phyloP scores from a whole-genome alignment of 768 basidiomycete genomes.

The Phanerodontia chrysosporium region DNA sequence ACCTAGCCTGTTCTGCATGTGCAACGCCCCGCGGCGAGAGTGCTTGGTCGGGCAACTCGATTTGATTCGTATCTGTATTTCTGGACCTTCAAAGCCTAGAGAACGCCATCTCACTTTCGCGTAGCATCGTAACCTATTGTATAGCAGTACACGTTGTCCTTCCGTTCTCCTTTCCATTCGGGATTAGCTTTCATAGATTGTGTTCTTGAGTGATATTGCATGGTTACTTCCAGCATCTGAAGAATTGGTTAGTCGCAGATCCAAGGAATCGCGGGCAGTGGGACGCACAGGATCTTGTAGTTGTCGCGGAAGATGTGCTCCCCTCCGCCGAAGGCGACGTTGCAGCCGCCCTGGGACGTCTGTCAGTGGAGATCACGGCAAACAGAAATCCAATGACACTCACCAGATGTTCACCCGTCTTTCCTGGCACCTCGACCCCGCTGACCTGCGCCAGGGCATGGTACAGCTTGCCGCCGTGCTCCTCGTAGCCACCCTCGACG shows the following conservation, averaged over 20 bases:
- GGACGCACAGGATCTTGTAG: slow-evolving; percentile 42
- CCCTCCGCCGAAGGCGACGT: slow-evolving; percentile 34
- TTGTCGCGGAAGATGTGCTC: slow-evolving; percentile 35
- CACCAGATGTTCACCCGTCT: slow-evolving; percentile 68
- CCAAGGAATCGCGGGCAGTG: background rate
- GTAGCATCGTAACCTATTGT: background rate
- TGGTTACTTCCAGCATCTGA: slow-evolving; percentile 35
- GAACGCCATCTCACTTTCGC: background rate
- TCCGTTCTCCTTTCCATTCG: background rate
- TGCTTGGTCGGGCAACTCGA: slow-evolving; percentile 14
- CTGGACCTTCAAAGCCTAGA: too few relatives aligned
- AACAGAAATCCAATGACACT: slow-evolving; percentile 14
- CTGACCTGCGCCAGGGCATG: slow-evolving; percentile 56
- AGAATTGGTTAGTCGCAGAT: background rate
- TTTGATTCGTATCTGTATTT: background rate
- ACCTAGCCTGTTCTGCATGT: slow-evolving; percentile 55
- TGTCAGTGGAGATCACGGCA: background rate
- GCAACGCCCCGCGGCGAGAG: slow-evolving; percentile 45
- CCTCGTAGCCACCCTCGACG: slow-evolving; percentile 75
- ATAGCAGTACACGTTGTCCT: background rate
- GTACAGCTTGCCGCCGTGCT: slow-evolving; percentile 59
- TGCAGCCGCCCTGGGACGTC: slow-evolving; percentile 34
- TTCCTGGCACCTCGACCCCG: slow-evolving; percentile 64
- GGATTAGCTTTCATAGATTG: background rate
- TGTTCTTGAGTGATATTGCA: background rate